phyloP scores from a whole-genome alignment of 257 asterid genomes.

The Apocynum venetum region DNA sequence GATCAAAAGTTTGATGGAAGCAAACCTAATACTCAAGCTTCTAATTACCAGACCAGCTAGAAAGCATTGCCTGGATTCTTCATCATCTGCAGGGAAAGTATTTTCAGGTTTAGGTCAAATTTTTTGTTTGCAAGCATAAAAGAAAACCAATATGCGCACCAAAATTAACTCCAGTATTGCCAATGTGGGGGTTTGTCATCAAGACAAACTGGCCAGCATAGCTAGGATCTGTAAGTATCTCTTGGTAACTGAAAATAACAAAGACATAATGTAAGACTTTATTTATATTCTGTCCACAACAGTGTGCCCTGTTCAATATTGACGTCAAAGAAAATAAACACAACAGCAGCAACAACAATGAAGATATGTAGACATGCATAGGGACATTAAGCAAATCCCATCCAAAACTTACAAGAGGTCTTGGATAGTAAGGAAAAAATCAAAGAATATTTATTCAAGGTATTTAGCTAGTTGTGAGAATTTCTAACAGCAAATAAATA shows the following conservation, averaged over 20 bases:
- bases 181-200: conserved; percentile 97
- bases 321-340: background rate
- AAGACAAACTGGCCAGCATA: conserved; percentile 96
- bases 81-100: conserved; percentile 52
- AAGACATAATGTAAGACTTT: background rate
- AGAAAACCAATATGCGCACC: conserved; percentile 42
- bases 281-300: background rate
- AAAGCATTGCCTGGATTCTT: conserved; percentile 85
- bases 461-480: background rate
- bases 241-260: conserved; percentile 66
- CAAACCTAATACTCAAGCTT: conserved; percentile 84
- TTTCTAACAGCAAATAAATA: background rate
- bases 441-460: background rate
- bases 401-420: background rate
- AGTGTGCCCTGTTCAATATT: background rate
- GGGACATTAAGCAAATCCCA: background rate
- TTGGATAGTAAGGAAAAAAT: background rate
- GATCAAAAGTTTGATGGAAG: background rate
- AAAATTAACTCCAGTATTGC: conserved; percentile 87
- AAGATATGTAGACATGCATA: background rate
- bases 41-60: conserved; percentile 83
- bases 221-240: conserved; percentile 94
- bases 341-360: background rate
- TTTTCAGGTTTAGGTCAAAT: conserved; percentile 13
- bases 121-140: conserved; percentile 9